Conservation (phyloP, 768 basidiomycete genomes). For the Collybia nuda region DNA sequence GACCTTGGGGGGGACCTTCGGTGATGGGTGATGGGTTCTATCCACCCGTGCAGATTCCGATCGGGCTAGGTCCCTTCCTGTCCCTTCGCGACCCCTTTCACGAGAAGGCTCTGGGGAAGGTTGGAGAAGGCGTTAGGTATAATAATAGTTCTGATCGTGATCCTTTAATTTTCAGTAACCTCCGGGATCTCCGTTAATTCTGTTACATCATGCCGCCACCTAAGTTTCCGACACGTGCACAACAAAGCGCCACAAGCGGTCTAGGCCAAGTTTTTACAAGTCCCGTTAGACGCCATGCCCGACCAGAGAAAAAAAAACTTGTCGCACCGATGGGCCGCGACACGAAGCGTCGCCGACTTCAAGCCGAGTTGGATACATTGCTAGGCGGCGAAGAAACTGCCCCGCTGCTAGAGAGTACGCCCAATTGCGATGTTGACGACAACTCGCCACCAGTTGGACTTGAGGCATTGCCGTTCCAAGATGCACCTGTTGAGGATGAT, state of each 20-base stretch:
- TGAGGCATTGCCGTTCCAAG: neutral
- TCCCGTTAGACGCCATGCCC: constrained; percentile 9
- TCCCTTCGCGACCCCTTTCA: too few relatives aligned
- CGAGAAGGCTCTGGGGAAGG: too few relatives aligned
- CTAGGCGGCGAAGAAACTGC: neutral
- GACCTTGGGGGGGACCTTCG: too few relatives aligned
- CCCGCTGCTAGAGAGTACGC: neutral
- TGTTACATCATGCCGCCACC: neutral
- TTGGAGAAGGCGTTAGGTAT: too few relatives aligned
- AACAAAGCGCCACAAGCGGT: constrained; percentile 8
- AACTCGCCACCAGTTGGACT: neutral
- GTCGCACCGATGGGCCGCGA: constrained; percentile 5
- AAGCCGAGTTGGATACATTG: neutral
- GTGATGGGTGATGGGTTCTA: too few relatives aligned
- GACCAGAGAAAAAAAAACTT: constrained; percentile 10
- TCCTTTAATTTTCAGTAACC: neutral
- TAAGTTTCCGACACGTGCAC: neutral
- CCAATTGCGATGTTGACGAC: neutral
- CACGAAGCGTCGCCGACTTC: neutral
- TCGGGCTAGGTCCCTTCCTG: too few relatives aligned
- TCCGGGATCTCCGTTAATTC: neutral
- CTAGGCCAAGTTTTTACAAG: constrained; percentile 18
- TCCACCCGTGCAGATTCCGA: too few relatives aligned
- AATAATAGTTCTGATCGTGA: too few relatives aligned
- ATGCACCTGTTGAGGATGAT: neutral